phyloP scores from a whole-genome alignment of 2,329 filamentous ascomycete species.

The Botrytis paeoniae region DNA sequence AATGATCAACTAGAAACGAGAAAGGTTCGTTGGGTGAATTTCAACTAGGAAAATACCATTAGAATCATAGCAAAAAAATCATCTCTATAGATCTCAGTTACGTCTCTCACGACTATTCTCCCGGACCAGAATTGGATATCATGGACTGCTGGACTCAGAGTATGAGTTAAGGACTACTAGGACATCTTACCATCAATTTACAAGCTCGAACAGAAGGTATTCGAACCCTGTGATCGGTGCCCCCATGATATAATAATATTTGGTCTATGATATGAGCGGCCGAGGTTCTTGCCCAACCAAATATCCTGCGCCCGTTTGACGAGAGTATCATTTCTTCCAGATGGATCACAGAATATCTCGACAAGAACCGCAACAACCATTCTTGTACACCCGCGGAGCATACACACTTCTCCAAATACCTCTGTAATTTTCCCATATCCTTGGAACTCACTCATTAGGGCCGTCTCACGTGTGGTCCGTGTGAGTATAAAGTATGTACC shows the following conservation, averaged over 20 bases:
- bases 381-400: neutral
- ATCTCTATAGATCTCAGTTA: neutral
- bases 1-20: neutral
- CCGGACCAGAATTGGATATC: neutral
- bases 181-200: neutral
- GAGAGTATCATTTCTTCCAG: neutral
- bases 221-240: neutral
- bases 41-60: neutral
- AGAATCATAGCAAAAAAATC: neutral
- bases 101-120: neutral
- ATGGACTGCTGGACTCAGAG: neutral
- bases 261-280: neutral
- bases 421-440: neutral
- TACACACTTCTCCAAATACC: neutral
- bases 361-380: neutral
- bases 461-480: slow-evolving; percentile 5
- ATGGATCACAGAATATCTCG: neutral
- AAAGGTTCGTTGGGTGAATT: neutral
- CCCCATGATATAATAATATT: neutral
- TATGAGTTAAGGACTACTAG: neutral
- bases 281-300: neutral
- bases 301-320: neutral
- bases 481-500: neutral
- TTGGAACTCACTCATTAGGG: neutral
- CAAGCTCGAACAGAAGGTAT: neutral